These are phyloP conservation scores for Lactuca saligna DNA, from an alignment of 129 eudicot genomes.

Conservation along the genomic window DNA sequence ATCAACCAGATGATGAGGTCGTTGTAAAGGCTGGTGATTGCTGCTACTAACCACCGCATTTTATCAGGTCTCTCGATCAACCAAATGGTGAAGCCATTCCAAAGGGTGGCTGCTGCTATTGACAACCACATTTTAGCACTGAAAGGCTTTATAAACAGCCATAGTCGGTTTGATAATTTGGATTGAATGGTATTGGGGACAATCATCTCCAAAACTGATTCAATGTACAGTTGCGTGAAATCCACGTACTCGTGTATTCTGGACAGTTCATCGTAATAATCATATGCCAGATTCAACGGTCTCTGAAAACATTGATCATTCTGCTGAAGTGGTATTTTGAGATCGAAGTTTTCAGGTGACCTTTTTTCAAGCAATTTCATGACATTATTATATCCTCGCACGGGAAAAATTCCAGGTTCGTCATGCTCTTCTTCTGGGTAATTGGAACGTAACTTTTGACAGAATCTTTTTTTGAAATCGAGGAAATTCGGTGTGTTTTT, in stretches of 20 bases:
- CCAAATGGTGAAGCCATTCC: constrained; percentile 47
- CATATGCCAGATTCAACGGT: constrained; percentile 28
- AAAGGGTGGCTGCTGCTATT: constrained; percentile 38
- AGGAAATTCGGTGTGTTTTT: constrained; percentile 21
- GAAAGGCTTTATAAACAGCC: constrained; percentile 59
- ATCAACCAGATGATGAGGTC: too few relatives aligned
- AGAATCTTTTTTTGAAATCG: constrained; percentile 40
- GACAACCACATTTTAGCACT: constrained; percentile 46
- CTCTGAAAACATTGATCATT: constrained; percentile 42
- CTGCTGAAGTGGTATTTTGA: constrained; percentile 31
- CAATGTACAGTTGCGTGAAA: constrained; percentile 52
- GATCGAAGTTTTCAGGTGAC: constrained; percentile 2
- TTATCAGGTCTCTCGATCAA: constrained; percentile 31
- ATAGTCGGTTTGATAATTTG: constrained; percentile 31
- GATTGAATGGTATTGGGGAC: constrained; percentile 31
- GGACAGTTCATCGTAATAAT: constrained; percentile 38
- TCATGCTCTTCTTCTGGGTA: constrained; percentile 43
- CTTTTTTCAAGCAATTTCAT: neutral
- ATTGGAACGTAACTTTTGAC: constrained; percentile 21
- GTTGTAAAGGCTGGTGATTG: too few relatives aligned
- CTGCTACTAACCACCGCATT: too few relatives aligned
- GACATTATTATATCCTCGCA: constrained; percentile 43
- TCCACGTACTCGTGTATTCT: constrained; percentile 39
- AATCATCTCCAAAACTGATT: constrained; percentile 57
- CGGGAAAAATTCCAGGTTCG: constrained; percentile 46